These are phyloP conservation scores for Quercus alba DNA, from an alignment of 306 rosid species.

Conservation along the genomic window DNA sequence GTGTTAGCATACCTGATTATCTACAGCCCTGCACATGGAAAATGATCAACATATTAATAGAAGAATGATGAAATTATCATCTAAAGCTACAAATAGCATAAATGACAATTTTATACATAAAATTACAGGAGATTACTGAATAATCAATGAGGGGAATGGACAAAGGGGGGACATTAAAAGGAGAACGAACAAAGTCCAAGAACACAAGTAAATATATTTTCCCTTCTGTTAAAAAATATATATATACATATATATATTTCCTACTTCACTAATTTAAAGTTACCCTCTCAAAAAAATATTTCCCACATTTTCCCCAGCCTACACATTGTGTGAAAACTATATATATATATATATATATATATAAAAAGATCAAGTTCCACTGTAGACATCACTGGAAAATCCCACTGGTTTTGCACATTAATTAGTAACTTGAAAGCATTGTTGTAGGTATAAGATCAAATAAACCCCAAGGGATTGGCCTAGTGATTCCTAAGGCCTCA, in stretches of 20 bases:
- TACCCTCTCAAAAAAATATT: too few relatives aligned
- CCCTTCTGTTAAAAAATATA: background rate
- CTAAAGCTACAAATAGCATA: background rate
- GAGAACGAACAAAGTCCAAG: background rate
- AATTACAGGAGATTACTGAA: background rate
- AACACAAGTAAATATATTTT: background rate
- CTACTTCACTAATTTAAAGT: too few relatives aligned
- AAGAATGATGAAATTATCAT: conserved; percentile 10
- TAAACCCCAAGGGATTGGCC: too few relatives aligned
- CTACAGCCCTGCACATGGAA: conserved; percentile 78
- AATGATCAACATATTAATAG: conserved; percentile 22
- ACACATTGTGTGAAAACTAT: too few relatives aligned
- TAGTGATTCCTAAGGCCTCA: too few relatives aligned
- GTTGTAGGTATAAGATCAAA: background rate
- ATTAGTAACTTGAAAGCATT: conserved; percentile 7
- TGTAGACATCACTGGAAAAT: too few relatives aligned
- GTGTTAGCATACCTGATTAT: conserved; percentile 72
- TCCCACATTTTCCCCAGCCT: too few relatives aligned
- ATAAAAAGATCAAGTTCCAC: too few relatives aligned
- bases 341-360: too few relatives aligned
- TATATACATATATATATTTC: background rate
- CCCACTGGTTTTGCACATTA: background rate
- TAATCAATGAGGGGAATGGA: background rate
- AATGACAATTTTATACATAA: background rate
- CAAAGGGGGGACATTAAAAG: background rate